These are phyloP conservation scores for Amniculicola lignicola DNA, from an alignment of 495 filamentous ascomycete species.

Conservation along the genomic window DNA sequence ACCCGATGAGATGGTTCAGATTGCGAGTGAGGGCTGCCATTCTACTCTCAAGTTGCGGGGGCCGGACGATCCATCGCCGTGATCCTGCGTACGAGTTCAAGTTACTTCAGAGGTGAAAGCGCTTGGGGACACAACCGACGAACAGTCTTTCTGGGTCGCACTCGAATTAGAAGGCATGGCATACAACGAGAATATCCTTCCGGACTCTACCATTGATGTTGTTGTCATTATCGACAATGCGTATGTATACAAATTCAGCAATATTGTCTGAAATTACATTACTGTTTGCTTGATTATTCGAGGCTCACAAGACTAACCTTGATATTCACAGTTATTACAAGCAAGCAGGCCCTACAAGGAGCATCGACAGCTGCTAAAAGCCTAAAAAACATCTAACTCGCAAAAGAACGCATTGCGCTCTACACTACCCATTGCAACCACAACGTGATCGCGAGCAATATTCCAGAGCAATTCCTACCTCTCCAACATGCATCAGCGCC, in stretches of 20 bases:
- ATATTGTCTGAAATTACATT: neutral
- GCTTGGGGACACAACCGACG: neutral
- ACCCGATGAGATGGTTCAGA: too few species aligned
- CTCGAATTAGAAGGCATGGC: conserved; percentile 11
- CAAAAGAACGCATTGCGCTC: conserved; percentile 4
- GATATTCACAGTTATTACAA: neutral
- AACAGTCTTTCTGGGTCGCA: conserved; percentile 4
- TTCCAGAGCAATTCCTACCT: too few species aligned
- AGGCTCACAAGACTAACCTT: conserved; percentile 2
- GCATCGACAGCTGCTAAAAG: too few species aligned
- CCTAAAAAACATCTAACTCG: neutral
- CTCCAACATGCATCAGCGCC: too few species aligned
- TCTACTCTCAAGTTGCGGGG: too few species aligned
- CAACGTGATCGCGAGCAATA: neutral
- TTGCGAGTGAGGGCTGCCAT: too few species aligned
- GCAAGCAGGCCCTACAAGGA: neutral
- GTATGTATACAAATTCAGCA: neutral
- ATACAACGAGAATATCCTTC: neutral
- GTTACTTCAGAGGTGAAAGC: neutral
- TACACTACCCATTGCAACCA: conserved; percentile 15
- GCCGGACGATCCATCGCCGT: too few species aligned
- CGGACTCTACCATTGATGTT: conserved; percentile 1
- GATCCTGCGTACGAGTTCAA: neutral
- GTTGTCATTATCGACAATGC: conserved; percentile 16
- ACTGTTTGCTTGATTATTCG: conserved; percentile 3